Base-by-base conservation (phyloP, 164 flowering plant species). In the Magnolia changhungtana region DNA sequence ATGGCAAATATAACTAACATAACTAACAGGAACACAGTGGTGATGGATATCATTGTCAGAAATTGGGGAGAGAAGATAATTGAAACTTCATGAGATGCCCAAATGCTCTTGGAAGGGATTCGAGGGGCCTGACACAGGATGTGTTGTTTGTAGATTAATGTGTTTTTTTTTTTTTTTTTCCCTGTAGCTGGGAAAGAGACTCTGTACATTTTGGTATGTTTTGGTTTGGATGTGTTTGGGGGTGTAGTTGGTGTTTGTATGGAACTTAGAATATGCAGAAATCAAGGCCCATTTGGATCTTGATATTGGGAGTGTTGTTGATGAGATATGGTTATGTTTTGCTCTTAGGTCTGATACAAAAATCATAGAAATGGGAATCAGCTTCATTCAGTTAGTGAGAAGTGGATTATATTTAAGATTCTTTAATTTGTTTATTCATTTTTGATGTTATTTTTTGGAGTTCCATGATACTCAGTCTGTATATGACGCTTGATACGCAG, bases 191-290 rank as follows among this genome's bases (percentile, higher is more conserved):
- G 10, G 11, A 72, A 7, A 4, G 45, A 23, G 18, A 55, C 11
- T 10, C 63, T 72, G n/a, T 72, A 52, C 27, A 23, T 72, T 23
- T 73, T 61, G 66, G 66, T 14, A 24, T 58, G 66, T 55, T 72
- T 23, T 18, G 31, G n/a, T 70, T 45, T 21, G n/a, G 10, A 45
- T 20, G 49, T 18, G 71, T 20, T 72, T 59, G 24, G 65, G 50
- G 65, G n/a, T 72, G 65, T 14, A 55, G 58, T 50, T 27, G 74
- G 58, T 58, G 27, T 51, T 71, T 23, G 31, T 16, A 55, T 55
- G 16, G 18, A 55, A 55, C 18, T 55, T 10, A 16, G 18, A 13
- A 55, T 10, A 7, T 37, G 45, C 58, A 16, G 66, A 58, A 72
- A 52, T 23, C 63, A 14, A 11, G 29, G 8, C 73, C 73, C 73